Evolutionary conservation across 176 grass and related monocot genomes (phyloP), one percentile per base, ranked within the genome.

Genomic region (Carex scoparia): DNA sequence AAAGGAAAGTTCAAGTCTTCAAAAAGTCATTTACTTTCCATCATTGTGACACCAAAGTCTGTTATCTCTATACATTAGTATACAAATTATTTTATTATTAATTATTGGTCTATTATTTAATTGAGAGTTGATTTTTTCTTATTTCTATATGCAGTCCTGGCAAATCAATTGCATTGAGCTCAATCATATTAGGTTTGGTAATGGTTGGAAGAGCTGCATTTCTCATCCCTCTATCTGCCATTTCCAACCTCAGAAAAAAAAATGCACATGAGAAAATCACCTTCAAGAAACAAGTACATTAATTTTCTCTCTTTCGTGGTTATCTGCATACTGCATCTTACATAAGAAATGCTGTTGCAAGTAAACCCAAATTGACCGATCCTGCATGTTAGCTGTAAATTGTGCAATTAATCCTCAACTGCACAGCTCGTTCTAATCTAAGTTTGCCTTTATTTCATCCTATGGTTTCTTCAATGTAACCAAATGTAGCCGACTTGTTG

Each of bases 121-220:
- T 7, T 37, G n/a, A 64, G 61, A 64, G 23, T 79, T 76, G 10
- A 14, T 19, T 76, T 65, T 65, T 49, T 76, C 46, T 51, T 51
- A 32, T 79, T 53, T 70, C 13, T 90, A 44, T 87, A 70, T 91
- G 80, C 93, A 98, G 95, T 73, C 95, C 89, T 89, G 87, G 84
- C 74, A 94, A 98, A 88, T 90, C 95, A 84, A 86, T 94, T 84
- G 79, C 51, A 80, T 86, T 94, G 73, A 98, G 93, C 51, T 86
- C 91, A 81, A 85, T 94, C 86, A 90, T 98, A 86, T 19, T 98
- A 84, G 95, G 91, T 48, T 56, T 98, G 80, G 95, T 94, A 89
- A 91, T 98, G 93, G 79, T 94, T 58, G 95, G 88, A 85, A 84
- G 93, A 90, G 95, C 95, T 65, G 93, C 95, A 63, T 94, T 98